These are phyloP conservation scores for Agaricus blazei DNA, from an alignment of 768 basidiomycete genomes.

Conservation along the genomic window DNA sequence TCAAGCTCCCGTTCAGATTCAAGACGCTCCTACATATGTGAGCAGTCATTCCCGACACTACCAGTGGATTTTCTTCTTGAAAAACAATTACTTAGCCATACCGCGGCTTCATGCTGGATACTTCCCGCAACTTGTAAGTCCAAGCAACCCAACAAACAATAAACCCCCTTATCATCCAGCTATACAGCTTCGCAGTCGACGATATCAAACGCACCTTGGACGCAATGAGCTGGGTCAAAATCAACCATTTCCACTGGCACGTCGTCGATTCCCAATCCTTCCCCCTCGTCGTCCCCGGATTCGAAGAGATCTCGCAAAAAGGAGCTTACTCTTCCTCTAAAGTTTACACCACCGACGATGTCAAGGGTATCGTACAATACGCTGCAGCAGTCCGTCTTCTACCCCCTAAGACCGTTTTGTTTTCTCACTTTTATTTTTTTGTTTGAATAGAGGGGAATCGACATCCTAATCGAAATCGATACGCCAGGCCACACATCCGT, in stretches of 20 bases:
- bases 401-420: background rate
- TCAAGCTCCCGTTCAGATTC: slow-evolving; percentile 52
- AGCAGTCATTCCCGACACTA: slow-evolving; percentile 19
- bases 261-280: slow-evolving; percentile 79
- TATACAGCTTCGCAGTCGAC: slow-evolving; percentile 48
- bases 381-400: slow-evolving; percentile 56
- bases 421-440: background rate
- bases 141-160: background rate
- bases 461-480: slow-evolving; percentile 73
- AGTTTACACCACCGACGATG: slow-evolving; percentile 51
- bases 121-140: slow-evolving; percentile 70
- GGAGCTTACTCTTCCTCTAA: slow-evolving; percentile 62
- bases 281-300: slow-evolving; percentile 61
- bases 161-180: background rate
- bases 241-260: slow-evolving; percentile 84
- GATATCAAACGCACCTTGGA: slow-evolving; percentile 69
- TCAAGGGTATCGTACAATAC: slow-evolving; percentile 58
- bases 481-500: slow-evolving; percentile 79
- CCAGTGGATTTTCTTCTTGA: background rate
- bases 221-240: slow-evolving; percentile 77
- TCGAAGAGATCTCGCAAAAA: slow-evolving; percentile 50
- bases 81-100: slow-evolving; percentile 41
- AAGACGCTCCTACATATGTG: slow-evolving; percentile 64
- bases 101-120: slow-evolving; percentile 78
- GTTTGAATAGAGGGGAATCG: slow-evolving; percentile 57